phyloP scores from a whole-genome alignment of 352 stramenopile genomes.

The Paralagenidium karlingii region DNA sequence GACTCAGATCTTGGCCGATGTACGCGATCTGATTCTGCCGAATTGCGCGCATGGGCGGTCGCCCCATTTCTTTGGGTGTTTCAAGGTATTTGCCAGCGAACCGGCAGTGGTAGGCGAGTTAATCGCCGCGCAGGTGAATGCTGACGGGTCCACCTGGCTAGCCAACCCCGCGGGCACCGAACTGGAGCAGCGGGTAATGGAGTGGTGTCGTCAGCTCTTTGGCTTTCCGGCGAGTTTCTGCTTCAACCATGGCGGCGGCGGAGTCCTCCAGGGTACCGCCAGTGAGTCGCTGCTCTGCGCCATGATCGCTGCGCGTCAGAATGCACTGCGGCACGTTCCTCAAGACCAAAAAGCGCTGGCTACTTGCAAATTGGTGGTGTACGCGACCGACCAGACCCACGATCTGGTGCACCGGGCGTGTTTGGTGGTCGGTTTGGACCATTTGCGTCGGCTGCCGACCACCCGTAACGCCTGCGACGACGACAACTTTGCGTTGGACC shows the following conservation, averaged over 20 bases:
- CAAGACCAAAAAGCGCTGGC: slow-evolving; percentile 14
- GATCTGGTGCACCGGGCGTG: slow-evolving; percentile 46
- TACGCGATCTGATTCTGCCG: slow-evolving; percentile 42
- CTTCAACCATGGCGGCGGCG: slow-evolving; percentile 30
- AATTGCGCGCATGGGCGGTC: slow-evolving; percentile 55
- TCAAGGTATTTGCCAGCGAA: slow-evolving; percentile 32
- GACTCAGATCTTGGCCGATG: slow-evolving; percentile 43
- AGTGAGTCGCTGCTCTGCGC: slow-evolving; percentile 44
- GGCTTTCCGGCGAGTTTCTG: slow-evolving; percentile 38
- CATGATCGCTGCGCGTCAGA: slow-evolving; percentile 23
- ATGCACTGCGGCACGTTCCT: slow-evolving; percentile 17
- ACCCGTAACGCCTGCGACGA: slow-evolving; percentile 23
- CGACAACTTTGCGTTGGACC: slow-evolving; percentile 37
- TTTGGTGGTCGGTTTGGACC: slow-evolving; percentile 47
- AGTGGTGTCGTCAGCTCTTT: slow-evolving; percentile 53
- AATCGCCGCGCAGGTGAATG: slow-evolving; percentile 33
- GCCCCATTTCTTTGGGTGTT: slow-evolving; percentile 55
- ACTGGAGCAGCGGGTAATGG: slow-evolving; percentile 49
- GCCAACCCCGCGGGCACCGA: slow-evolving; percentile 40
- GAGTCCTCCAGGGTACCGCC: slow-evolving; percentile 54
- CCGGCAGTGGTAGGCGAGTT: slow-evolving; percentile 38
- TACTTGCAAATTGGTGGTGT: slow-evolving; percentile 31
- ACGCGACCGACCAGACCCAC: slow-evolving; percentile 63
- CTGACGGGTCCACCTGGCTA: slow-evolving; percentile 56
- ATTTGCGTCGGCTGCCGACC: slow-evolving; percentile 36